Base-by-base conservation (phyloP, 2,329 filamentous ascomycete genomes). In the Acephala macrosclerotiorum region DNA sequence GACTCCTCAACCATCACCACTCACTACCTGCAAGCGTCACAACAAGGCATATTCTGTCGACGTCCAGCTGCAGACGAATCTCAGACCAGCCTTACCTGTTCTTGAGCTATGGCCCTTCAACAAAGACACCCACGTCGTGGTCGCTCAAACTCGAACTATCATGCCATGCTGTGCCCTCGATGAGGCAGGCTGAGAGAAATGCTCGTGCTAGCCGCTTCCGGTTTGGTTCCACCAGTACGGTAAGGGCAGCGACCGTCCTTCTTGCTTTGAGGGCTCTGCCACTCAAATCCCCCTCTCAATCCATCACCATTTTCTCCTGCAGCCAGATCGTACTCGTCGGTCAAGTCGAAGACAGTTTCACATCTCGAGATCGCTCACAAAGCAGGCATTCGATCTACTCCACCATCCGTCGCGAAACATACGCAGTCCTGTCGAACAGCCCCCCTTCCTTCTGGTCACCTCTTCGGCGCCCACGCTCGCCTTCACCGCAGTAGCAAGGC, bases 381-480 rank as follows among this genome's bases (percentile, higher is more conserved):
- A 16, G 49, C 25, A 26, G 26, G 22, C 49, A 18, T 53, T 53
- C 49, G 14, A 53, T 12, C 22, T 33, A 14, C 26, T 53, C 49
- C 14, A 29, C 22, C 14, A 18, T 7, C 49, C 8, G 5, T 33
- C 25, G 49, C 49, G 22, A 53, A 14, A 14, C 9, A 53, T 16
- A 53, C 25, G 1, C 49, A 20, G 45, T 42, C 45, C n/a, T 18
- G 12, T 53, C 25, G 25, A 53, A 53, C 49, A 16, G 26, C 49
- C 49, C 20, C 22, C 45, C 29, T 11, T 6, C 49, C 11, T 26
- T 33, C 26, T 33, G 25, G 16, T 53, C 35, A 36, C 55, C 55
- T 57, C 55, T 14, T 57, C 35, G 35, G 38, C 35, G 38, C 55
- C 55, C n/a, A 57, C 55, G 33, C 29, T 57, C 7, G 20, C 29